Evolutionary conservation across 305 asterid genomes (phyloP), one percentile per base, ranked within the genome.

Genomic region (Galium porrigens): DNA sequence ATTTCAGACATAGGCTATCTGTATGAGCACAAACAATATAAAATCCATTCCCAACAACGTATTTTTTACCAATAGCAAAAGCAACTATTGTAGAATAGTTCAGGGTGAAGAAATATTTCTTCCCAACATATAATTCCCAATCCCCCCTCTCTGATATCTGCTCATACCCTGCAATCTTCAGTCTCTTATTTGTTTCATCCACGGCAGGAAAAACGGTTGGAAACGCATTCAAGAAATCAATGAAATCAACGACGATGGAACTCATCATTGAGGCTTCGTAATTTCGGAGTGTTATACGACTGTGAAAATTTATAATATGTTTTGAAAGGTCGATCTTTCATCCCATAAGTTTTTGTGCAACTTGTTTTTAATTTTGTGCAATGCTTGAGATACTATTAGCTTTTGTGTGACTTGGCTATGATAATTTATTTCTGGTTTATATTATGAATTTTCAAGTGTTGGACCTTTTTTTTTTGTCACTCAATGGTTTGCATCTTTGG

Each of bases 1-100:
- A 66, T 70, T 89, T 92, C 62, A 92, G 69, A 73, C 96, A 87
- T 8, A 94, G 99, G 68, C 96, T 92, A 70, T 92, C 96, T 5
- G 96, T 92, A 73, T 89, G 99, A 75, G 96, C 99, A 75, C 96
- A 96, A 34, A 92, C 48, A 53, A 92, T 83, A 73, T 80, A 80
- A 72, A 89, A 74, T 67, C 95, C 95, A 46, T 92, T 89, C 56
- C 95, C 95, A 71, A 88, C 84, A 61, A 76, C 81, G 60, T 89
- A 92, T 79, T 83, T 89, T 79, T 85, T 72, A 67, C 99, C 96
- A 69, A 92, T 70, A 64, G 95, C 99, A 80, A 92, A 92, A 69
- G 96, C 95, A 77, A 89, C 88, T 74, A 92, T 83, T 1, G 95
- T 92, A 3, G 96, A 89, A 80, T 92, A 68, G 68, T 89, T 92